Percentiles rank a stretch among this genome's conserved stretches.
These are phyloP conservation scores for Hymenoscyphus occultus DNA, from an alignment of 2,329 filamentous ascomycete genomes.

Conservation along the genomic window DNA sequence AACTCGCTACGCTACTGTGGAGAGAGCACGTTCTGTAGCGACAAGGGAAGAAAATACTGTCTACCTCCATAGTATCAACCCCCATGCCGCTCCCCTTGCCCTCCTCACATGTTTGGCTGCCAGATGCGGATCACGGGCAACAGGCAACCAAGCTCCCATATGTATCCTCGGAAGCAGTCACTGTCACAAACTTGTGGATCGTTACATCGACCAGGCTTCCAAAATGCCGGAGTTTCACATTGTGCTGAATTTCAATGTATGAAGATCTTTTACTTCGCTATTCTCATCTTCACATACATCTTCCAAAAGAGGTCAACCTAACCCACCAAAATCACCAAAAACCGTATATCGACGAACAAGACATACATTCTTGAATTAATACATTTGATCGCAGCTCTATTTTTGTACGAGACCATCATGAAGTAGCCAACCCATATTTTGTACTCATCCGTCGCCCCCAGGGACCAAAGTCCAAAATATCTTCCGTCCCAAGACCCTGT, in stretches of 20 bases:
- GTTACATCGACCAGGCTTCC: background rate
- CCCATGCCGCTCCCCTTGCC: too few species aligned
- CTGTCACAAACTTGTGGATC: background rate
- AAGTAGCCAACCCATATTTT: slow-evolving; percentile 9
- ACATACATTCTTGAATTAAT: slow-evolving; percentile 13
- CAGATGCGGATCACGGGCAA: too few species aligned
- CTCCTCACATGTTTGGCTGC: too few species aligned
- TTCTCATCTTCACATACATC: background rate
- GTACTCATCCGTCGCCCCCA: slow-evolving; percentile 4
- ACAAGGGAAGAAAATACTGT: too few species aligned
- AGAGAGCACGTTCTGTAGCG: too few species aligned
- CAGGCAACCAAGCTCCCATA: background rate
- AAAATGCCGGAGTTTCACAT: background rate
- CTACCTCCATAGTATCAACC: too few species aligned
- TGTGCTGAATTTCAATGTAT: background rate
- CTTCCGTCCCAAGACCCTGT: background rate
- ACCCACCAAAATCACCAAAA: background rate
- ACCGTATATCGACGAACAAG: background rate
- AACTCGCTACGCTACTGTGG: too few species aligned
- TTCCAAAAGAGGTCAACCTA: background rate
- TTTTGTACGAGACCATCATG: background rate
- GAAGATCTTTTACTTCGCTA: background rate
- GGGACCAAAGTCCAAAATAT: background rate
- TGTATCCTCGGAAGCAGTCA: background rate
- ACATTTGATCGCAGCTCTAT: slow-evolving; percentile 8